phyloP scores from a whole-genome alignment of 83 land plant species.

The Picea abies region DNA sequence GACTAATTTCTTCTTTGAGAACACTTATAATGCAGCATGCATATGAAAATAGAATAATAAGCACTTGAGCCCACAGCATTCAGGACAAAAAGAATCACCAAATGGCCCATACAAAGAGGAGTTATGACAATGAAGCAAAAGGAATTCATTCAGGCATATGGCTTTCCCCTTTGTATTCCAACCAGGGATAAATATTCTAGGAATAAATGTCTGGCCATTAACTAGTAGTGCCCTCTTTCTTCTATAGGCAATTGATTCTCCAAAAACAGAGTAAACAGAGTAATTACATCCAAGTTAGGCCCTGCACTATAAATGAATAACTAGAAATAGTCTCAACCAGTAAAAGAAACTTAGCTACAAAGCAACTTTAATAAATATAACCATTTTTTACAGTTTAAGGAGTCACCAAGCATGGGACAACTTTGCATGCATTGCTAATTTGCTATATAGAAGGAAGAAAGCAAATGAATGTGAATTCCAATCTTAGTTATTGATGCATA shows the following conservation, averaged over 20 bases:
- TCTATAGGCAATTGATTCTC: constrained; percentile 14
- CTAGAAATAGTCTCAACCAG: background rate
- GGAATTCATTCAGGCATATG: background rate
- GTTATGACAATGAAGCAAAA: background rate
- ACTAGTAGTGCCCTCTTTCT: background rate
- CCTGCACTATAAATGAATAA: background rate
- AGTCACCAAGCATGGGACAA: background rate
- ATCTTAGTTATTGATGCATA: background rate
- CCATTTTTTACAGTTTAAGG: background rate
- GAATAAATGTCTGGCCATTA: background rate
- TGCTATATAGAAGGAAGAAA: background rate
- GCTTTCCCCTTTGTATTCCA: background rate
- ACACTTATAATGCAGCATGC: background rate
- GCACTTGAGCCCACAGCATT: background rate
- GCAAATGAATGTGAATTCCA: background rate
- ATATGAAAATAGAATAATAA: background rate
- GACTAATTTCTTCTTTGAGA: background rate
- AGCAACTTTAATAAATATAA: constrained; percentile 2
- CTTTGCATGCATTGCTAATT: background rate
- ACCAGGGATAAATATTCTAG: background rate
- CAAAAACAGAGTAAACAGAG: background rate
- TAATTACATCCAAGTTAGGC: background rate
- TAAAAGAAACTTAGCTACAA: background rate
- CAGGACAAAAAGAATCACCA: background rate
- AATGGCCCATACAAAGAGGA: background rate